Evolutionary conservation across 1,284 basidiomycete genomes (phyloP), one percentile per base, ranked within the genome.

Genomic region (Phlebopus sp.): DNA sequence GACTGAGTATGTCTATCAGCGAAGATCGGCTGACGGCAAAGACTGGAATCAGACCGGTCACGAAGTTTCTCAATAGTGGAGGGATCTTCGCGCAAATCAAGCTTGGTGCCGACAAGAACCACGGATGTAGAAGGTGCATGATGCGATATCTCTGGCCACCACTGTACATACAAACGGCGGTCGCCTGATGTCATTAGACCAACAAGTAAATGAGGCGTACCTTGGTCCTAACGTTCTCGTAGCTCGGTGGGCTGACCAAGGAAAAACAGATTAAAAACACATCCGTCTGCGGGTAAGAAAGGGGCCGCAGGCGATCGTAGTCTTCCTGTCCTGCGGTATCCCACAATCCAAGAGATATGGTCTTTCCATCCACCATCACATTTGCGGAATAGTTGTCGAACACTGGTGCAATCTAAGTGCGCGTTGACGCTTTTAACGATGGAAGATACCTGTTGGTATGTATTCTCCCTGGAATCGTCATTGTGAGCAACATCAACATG

Each of bases 241-340:
- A 99, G 70, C 89, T 92, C 19, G 97, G 92, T 27, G 97, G 97
- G 60, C 90, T 94, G 64, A 97, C 95, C 55, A 98, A 81, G 39
- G 93, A 97, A 78, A 99, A 99, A 70, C 97, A 99, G 69, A 99
- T 94, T 67, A 99, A 79, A 77, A 99, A 99, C 32, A 99, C 94
- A 68, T 99, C 97, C 44, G 97, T 99, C 72, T 99, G 97, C 7
- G 97, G 97, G 74, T 99, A 99, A 53, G 92, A 96, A 55, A 99
- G 81, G 45, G 97, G 97, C 59, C 97, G 89, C 61, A 99, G 87
- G 49, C 97, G 90, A 72, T 99, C 97, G 69, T 95, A 96, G 76
- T 97, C 94, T 70, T 98, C 95, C 74, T 97, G 95, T 60, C 95
- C 95, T 42, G 95, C 95, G n/a, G 95, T 98, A 81, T 97, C 94